phyloP scores from a whole-genome alignment of 441 rosid species.

The Manihot esculenta region DNA sequence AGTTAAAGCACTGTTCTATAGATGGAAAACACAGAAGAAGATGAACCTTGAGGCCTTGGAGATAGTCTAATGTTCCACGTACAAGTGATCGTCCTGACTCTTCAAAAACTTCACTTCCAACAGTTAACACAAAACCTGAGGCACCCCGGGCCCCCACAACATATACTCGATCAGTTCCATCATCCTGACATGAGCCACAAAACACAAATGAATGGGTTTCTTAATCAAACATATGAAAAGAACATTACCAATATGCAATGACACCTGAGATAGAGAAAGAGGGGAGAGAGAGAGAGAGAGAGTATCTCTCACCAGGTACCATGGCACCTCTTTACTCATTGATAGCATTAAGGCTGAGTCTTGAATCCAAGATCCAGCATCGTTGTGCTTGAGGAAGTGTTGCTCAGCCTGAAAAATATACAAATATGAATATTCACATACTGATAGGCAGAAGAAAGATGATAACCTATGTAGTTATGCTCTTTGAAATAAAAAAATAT shows the following conservation, averaged over 20 bases:
- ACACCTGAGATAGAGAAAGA: slow-evolving; percentile 1
- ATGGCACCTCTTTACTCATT: slow-evolving; percentile 94
- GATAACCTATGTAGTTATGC: neutral
- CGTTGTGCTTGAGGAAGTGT: slow-evolving; percentile 90
- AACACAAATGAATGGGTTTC: slow-evolving; percentile 12
- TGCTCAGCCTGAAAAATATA: slow-evolving; percentile 67
- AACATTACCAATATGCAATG: slow-evolving; percentile 3
- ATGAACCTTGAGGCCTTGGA: slow-evolving; percentile 92
- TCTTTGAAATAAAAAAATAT: slow-evolving; percentile 2
- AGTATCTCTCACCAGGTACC: slow-evolving; percentile 70
- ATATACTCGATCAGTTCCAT: slow-evolving; percentile 70
- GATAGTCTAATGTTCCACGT: slow-evolving; percentile 87
- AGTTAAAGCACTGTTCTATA: neutral
- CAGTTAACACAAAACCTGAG: slow-evolving; percentile 76
- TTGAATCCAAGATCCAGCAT: slow-evolving; percentile 97
- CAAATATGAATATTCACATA: slow-evolving; percentile 21
- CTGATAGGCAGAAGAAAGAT: neutral
- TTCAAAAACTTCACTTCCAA: slow-evolving; percentile 94
- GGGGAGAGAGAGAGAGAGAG: neutral
- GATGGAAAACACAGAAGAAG: slow-evolving; percentile 14
- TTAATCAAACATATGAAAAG: slow-evolving; percentile 13
- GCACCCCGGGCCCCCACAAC: slow-evolving; percentile 90
- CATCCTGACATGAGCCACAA: slow-evolving; percentile 47
- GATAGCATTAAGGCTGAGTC: slow-evolving; percentile 90
- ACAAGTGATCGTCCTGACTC: slow-evolving; percentile 92